Conservation (phyloP, 2,329 filamentous ascomycete species). For the Neopestalotiopsis clavispora region DNA sequence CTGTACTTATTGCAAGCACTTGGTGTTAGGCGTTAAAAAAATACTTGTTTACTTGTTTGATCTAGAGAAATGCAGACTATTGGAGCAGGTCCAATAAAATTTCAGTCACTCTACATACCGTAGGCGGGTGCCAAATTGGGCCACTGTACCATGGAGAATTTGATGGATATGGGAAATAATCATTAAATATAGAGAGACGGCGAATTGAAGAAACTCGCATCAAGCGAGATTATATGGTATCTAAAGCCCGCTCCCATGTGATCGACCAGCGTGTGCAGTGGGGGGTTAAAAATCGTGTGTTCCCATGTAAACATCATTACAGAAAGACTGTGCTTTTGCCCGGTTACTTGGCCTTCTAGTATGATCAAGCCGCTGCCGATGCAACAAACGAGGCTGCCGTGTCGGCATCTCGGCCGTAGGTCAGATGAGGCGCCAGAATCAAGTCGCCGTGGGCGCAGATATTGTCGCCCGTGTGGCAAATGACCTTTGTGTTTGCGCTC, state of each 20-base stretch:
- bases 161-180: background rate
- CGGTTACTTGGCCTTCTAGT: background rate
- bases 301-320: background rate
- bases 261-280: background rate
- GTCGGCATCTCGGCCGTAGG: constrained; percentile 30
- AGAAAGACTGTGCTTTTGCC: background rate
- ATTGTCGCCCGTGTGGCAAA: constrained; percentile 38
- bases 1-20: constrained; percentile 12
- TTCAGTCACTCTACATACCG: no score
- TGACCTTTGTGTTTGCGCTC: constrained; percentile 24
- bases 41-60: background rate
- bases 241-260: background rate
- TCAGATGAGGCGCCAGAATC: constrained; percentile 24
- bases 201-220: background rate
- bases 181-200: background rate
- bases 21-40: constrained; percentile 18
- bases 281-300: background rate
- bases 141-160: background rate
- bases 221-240: background rate
- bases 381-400: constrained; percentile 19
- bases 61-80: background rate
- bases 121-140: background rate
- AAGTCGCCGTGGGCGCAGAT: constrained; percentile 35
- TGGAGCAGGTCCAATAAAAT: background rate
- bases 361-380: background rate